Base-by-base conservation (phyloP, 2,329 filamentous ascomycete genomes). In the Penicillium sp. region DNA sequence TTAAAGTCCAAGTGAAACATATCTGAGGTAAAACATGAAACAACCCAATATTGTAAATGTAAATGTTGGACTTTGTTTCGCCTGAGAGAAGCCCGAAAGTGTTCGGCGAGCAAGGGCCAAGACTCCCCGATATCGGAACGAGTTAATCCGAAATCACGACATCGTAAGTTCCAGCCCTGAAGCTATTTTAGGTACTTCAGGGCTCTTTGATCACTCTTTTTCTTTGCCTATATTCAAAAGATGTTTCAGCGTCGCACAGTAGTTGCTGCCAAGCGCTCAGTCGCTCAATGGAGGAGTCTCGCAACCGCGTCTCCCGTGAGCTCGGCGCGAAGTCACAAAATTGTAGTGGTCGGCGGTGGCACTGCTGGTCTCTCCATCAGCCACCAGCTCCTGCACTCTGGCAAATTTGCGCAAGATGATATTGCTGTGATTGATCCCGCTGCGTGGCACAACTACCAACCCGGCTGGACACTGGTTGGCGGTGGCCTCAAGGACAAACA, bases 401-500 rank as follows among this genome's bases (percentile, higher is more conserved):
- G 84, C 43, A 79, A 79, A 27, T 88, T 87, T 65, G 61, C 71
- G 0, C 74, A 78, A 43, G 77, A 84, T 33, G 86, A 89, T 58
- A 87, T 89, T 59, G 86, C 86, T 29, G 65, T 89, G 27, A 74
- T 89, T 43, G 86, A 89, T 61, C 86, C 86, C 0, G 79, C 86
- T 0, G 68, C 74, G 61, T 86, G 80, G 78, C 86, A 89, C 67
- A 79, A 89, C 73, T 89, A 88, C 69, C 86, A 89, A 70, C 85
- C 86, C 1, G 86, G 86, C 53, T 89, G 86, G 86, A 89, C 87
- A 2, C 77, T 89, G 1, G 86, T 88, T 2, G 86, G 86, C 43
- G 85, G 83, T 39, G 86, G 86, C 4, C 77, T 89, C 39, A 88
- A 88, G 72, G 80, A 76, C 46, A 86, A 85, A 67, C 76, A 86